Base-by-base conservation (phyloP, 371 early-diverging fungal species). In the Rhizopus sp. region DNA sequence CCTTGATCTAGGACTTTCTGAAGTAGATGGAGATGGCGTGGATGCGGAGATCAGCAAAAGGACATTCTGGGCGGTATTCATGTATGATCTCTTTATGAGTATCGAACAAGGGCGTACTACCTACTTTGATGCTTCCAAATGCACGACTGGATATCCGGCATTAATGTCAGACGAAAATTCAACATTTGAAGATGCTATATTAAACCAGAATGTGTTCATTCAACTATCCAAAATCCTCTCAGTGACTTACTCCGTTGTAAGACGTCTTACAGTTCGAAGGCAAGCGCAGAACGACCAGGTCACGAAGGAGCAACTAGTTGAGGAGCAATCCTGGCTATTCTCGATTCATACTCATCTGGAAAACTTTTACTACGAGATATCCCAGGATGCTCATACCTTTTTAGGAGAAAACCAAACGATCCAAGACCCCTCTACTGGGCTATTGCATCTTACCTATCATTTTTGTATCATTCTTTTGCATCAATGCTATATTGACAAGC, bases 361-460 rank as follows among this genome's bases (percentile, higher is more conserved):
- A 39, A 80, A 72, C 37, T 75, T 74, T 47, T 33, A 77, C 6
- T 77, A 69, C 38, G 80, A 80, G 55, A 52, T 86, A 7, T 82
- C 87, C 32, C 64, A 74, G 57, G 62, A 75, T 40, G 12, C 59
- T 35, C 57, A 65, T 44, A 62, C 51, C 44, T 62, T 75, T 64
- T 62, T 82, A 64, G 57, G 68, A 64, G 62, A 85, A 57, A 64
- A 70, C 55, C 63, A 78, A 64, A 52, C 77, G 57, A 59, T 82
- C 64, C 51, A 47, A 7, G 75, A 73, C 46, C 59, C 62, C 2
- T 75, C 68, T 57, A 64, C 69, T 35, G 77, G 75, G 1, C 73
- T 75, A 44, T 65, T 91, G 12, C 90, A 92, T 62, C 84, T 93
- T 55, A 83, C 89, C 2, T 95, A 91, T 77, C 88, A 93, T 68